Percentiles rank a stretch among this genome's conserved stretches.
Evolutionary conservation across 2,329 filamentous ascomycete genomes (phyloP).

Genomic region (Colletotrichum incanum): DNA sequence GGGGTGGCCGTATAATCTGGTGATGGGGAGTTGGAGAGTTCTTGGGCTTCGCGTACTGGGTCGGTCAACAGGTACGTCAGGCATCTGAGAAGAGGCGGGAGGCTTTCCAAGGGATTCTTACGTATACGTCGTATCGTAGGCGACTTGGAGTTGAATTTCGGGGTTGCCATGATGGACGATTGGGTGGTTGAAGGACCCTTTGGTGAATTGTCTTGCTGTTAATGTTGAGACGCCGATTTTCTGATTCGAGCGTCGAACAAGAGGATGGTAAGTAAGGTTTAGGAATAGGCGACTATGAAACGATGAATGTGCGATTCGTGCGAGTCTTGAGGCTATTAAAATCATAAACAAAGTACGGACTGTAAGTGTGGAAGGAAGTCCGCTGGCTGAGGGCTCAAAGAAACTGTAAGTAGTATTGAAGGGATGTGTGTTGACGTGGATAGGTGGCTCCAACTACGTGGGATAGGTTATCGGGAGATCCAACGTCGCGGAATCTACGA

Average conservation of each 20-base stretch:
- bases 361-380: neutral
- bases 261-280: neutral
- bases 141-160: constrained; percentile 80
- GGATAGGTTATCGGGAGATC: constrained; percentile 11
- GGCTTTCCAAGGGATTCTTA: constrained; percentile 56
- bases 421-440: constrained; percentile 10
- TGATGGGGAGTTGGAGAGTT: constrained; percentile 85
- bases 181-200: constrained; percentile 15
- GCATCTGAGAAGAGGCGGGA: constrained; percentile 6
- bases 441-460: constrained; percentile 16
- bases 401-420: neutral
- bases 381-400: neutral
- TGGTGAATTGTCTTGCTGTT: neutral
- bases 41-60: constrained; percentile 89
- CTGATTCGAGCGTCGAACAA: neutral
- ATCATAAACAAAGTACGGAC: neutral
- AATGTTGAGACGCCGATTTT: neutral
- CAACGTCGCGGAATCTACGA: constrained; percentile 12
- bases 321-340: neutral
- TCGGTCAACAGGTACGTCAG: neutral
- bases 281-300: neutral
- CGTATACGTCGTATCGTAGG: constrained; percentile 89
- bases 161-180: constrained; percentile 56
- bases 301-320: neutral
- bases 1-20: constrained; percentile 89